Percentiles rank a stretch among this genome's conserved stretches.
phyloP scores from a whole-genome alignment of 2,329 filamentous ascomycete genomes.

The Claviceps sp. region DNA sequence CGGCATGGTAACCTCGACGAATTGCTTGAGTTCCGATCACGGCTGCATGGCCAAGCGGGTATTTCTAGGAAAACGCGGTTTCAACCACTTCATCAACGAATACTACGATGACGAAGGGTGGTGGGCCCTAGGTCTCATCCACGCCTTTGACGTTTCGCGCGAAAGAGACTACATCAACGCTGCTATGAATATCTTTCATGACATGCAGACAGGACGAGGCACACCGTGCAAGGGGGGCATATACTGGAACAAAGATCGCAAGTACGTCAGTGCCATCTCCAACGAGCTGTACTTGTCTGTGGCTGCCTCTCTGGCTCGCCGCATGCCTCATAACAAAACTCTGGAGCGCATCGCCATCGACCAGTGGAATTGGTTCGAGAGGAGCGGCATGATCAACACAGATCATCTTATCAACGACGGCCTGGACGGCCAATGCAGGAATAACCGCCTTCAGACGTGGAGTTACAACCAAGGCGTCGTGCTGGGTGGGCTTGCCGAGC shows the following conservation, averaged over 20 bases:
- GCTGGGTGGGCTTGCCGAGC: slow-evolving; percentile 40
- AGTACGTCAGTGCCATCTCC: slow-evolving; percentile 40
- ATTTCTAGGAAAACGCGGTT: slow-evolving; percentile 20
- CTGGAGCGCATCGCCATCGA: slow-evolving; percentile 36
- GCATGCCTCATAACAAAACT: slow-evolving; percentile 24
- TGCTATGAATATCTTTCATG: slow-evolving; percentile 39
- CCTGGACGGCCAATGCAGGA: slow-evolving; percentile 32
- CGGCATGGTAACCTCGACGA: slow-evolving; percentile 25
- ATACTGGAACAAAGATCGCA: slow-evolving; percentile 40
- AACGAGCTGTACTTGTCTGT: slow-evolving; percentile 45
- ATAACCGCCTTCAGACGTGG: slow-evolving; percentile 37
- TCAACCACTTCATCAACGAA: slow-evolving; percentile 33
- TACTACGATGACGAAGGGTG: slow-evolving; percentile 50
- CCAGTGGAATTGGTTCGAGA: slow-evolving; percentile 40
- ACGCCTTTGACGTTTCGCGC: slow-evolving; percentile 39
- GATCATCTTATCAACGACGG: slow-evolving; percentile 41
- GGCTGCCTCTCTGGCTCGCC: slow-evolving; percentile 38
- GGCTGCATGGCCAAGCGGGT: slow-evolving; percentile 20
- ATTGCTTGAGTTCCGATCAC: slow-evolving; percentile 18
- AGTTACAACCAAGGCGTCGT: slow-evolving; percentile 47
- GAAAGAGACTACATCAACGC: slow-evolving; percentile 38
- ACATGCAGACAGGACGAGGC: slow-evolving; percentile 36
- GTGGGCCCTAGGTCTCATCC: slow-evolving; percentile 48
- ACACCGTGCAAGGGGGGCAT: slow-evolving; percentile 40
- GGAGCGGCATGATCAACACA: slow-evolving; percentile 37